Evolutionary conservation across 2,329 filamentous ascomycete genomes (phyloP).

Genomic region (Fusarium sp.): DNA sequence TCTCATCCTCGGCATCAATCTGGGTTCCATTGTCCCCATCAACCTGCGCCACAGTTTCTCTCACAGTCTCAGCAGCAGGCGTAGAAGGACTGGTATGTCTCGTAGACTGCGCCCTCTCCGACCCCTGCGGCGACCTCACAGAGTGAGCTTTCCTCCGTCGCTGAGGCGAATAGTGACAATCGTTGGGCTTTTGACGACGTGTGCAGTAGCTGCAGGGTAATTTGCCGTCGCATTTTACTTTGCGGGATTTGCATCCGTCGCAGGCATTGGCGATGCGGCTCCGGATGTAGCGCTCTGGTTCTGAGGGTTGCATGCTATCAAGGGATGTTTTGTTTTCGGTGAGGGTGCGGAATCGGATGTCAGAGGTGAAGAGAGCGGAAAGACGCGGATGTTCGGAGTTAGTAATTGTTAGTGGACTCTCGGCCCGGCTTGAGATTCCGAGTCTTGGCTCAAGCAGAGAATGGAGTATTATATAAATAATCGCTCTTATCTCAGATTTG

Average conservation of each 20-base stretch:
- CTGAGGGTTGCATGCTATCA: constrained; percentile 32
- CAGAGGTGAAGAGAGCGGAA: constrained; percentile 13
- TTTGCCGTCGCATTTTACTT: constrained; percentile 68
- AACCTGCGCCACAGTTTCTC: not conserved
- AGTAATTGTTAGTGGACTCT: constrained; percentile 37
- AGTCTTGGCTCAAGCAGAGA: not conserved
- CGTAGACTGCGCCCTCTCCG: constrained; percentile 28
- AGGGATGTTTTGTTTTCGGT: constrained; percentile 3
- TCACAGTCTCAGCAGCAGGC: constrained; percentile 4
- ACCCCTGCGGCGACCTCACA: constrained; percentile 38
- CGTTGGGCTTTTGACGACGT: constrained; percentile 56
- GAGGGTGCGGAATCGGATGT: constrained; percentile 34
- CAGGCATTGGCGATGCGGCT: constrained; percentile 66
- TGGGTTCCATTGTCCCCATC: not conserved
- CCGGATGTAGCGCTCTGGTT: constrained; percentile 50
- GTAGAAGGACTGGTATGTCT: constrained; percentile 37
- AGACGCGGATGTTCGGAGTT: constrained; percentile 31
- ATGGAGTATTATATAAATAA: not conserved
- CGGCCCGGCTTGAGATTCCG: constrained; percentile 30
- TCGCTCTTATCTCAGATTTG: not conserved
- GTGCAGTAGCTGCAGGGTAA: constrained; percentile 65
- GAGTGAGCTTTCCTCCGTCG: constrained; percentile 51
- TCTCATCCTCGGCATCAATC: constrained; percentile 60
- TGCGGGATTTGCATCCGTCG: constrained; percentile 66
- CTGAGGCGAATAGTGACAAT: constrained; percentile 63